These are phyloP conservation scores for Trichoderma gracile DNA, from an alignment of 2,329 filamentous ascomycete species.

Conservation along the genomic window DNA sequence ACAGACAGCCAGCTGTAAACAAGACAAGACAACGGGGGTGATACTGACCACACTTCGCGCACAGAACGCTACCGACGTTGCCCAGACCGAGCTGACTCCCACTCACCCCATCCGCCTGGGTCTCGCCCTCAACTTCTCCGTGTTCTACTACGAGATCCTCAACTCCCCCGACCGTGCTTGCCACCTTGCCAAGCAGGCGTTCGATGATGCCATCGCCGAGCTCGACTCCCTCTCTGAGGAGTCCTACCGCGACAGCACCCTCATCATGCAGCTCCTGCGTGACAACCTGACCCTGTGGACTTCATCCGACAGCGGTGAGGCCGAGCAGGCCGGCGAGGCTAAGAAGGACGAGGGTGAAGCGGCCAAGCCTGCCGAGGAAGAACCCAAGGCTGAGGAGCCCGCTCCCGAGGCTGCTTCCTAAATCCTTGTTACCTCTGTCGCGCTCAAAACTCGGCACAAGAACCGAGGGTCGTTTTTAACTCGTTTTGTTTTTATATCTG, in stretches of 20 bases:
- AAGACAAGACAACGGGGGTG: neutral
- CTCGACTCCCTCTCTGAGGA: conserved; percentile 97
- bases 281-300: conserved; percentile 99
- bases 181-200: conserved; percentile 98
- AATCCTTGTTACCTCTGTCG: conserved; percentile 42
- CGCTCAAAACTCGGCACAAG: conserved; percentile 42
- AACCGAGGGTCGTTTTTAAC: conserved; percentile 39
- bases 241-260: conserved; percentile 97
- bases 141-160: conserved; percentile 99
- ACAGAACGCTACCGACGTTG: conserved; percentile 94
- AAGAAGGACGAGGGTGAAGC: conserved; percentile 59
- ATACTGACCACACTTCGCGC: neutral
- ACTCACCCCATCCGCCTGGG: conserved; percentile 98
- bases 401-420: conserved; percentile 55
- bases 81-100: conserved; percentile 94
- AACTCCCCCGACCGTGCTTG: conserved; percentile 97
- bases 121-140: conserved; percentile 97
- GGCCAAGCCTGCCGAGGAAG: conserved; percentile 44
- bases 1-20: neutral
- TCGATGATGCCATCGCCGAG: conserved; percentile 97
- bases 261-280: conserved; percentile 98
- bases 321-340: conserved; percentile 61
- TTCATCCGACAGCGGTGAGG: conserved; percentile 84
- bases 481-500: conserved; percentile 34
- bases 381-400: conserved; percentile 49